Percentiles rank a stretch among this genome's conserved stretches.
Evolutionary conservation across 1,284 basidiomycete species (phyloP).

Genomic region (Tylopilus sp.): DNA sequence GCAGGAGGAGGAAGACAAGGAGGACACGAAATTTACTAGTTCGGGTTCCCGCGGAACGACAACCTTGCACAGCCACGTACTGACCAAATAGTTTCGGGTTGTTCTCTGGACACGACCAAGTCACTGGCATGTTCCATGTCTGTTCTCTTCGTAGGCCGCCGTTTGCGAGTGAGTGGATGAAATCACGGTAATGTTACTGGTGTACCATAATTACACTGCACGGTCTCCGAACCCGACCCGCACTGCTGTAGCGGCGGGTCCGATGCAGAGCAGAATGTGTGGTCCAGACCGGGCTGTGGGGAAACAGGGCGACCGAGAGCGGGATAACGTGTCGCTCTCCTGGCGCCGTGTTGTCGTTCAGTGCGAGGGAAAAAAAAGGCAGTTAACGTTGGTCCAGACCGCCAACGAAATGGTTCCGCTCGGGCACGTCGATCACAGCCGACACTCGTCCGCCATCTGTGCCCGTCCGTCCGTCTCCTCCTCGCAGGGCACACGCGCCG

Average conservation of each 20-base stretch:
- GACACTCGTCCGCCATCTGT: constrained; percentile 10
- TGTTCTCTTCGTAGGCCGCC: too few species aligned
- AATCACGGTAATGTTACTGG: too few species aligned
- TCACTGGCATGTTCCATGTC: too few species aligned
- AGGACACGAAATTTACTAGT: constrained; percentile 25
- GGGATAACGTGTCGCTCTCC: constrained; percentile 22
- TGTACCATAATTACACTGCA: too few species aligned
- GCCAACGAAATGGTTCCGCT: constrained; percentile 21
- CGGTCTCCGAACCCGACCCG: too few species aligned
- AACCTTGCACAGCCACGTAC: constrained; percentile 28
- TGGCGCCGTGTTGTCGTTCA: constrained; percentile 26
- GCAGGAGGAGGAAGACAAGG: constrained; percentile 8
- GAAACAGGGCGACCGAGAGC: constrained; percentile 6
- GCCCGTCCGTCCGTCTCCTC: background rate
- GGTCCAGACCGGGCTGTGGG: constrained; percentile 21
- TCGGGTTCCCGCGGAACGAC: constrained; percentile 31
- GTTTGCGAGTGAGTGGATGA: too few species aligned
- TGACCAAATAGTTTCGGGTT: too few species aligned
- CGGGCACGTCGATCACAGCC: constrained; percentile 28
- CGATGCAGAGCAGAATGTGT: background rate
- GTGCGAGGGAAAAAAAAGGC: constrained; percentile 12
- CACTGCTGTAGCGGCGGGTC: constrained; percentile 6
- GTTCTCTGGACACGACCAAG: too few species aligned
- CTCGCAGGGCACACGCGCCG: background rate
- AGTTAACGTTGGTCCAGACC: constrained; percentile 27